Base-by-base conservation (phyloP, 1,139 yeast genomes). In the Kodamaea sp. region DNA sequence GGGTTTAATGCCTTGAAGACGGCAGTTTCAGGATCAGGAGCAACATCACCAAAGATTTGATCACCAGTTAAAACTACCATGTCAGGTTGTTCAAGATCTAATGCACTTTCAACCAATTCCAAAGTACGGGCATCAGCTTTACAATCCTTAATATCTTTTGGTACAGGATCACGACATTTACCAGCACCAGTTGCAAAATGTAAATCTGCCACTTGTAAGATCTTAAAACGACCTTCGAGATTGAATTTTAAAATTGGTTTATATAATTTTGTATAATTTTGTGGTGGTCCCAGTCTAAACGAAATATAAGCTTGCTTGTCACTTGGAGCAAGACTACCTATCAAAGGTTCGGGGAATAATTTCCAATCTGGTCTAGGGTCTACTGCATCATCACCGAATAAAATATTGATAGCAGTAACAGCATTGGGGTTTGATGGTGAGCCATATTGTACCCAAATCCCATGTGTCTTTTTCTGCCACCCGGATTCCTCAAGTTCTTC, bases 61-160 rank as follows among this genome's bases (percentile, higher is more conserved):
- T 90, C 97, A 8, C 97, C 97, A 0, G 96, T 81, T 43, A 86
- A 63, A 0, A 88, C 89, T 1, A 86, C 92, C 33, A 88, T 60
- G 54, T 89, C 87, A 0, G 97, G 97, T 28, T 73, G 60, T 54
- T 90, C 97, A 1, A 68, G 42, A 45, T 84, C 90, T 38, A 90
- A 63, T 0, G 85, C 82, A 26, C 62, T 58, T 23, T 77, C 71
- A n/a, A 89, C 57, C 54, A 87, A 86, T 15, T 62, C 57, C 29
- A 76, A 48, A 0, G 96, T 84, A 41, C 83, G 71, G 0, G 77
- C 72, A 55, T 89, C 97, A 0, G 97, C 96, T 43, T 70, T 61
- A 53, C 97, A 89, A 7, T 62, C 63, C 6, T 53, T 59, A 5
- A 53, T 57, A 2, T 69, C 58, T 8, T 64, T 66, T 0, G 89